Base-by-base conservation (phyloP, 2,329 filamentous ascomycete genomes). In the Akanthomyces lecanii region DNA sequence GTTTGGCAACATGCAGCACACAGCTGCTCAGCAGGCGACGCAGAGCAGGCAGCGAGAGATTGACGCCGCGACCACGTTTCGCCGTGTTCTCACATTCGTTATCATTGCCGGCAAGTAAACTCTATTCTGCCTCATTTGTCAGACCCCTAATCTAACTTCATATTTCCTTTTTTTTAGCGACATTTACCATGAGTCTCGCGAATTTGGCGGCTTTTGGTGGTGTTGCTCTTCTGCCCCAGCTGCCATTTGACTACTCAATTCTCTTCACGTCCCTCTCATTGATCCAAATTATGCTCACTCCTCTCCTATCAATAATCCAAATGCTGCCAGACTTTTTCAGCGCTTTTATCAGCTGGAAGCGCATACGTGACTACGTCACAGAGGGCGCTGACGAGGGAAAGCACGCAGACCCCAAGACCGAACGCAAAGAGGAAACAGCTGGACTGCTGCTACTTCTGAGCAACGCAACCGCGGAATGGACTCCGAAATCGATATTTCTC, bases 271-370 rank as follows among this genome's bases (percentile, higher is more conserved):
- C 54, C 23, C 54, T 56, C 12, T 40, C 54, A 8, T 33, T 25
- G 21, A 56, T 56, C 21, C 54, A 56, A 30, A 56, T 56, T 10
- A 56, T 56, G 54, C 10, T 56, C 23, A 56, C 40, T 7, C 54
- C 54, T 14, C 54, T 56, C 11, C 54, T 56, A 7, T 42, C n/a
- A 3, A 40, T 56, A 12, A 40, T 56, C 21, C 54, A 56, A 30
- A 56, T 56, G 54, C 54, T 56, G 30, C 54, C 54, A n/a, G 54
- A 44, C 7, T 30, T 56, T 45, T 30, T 56, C 40, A 28, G 36
- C 40, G 23, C 54, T 16, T 56, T 45, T 45, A 40, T 56, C 16
- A 56, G 54, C 40, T 40, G 38, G 54, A 56, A 56, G 25, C 54
- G 54, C 18, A 40, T 56, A 21, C 23, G 25, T 16, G 21, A 23